These are phyloP conservation scores for Talaromyces sp. DNA, from an alignment of 2,329 filamentous ascomycete genomes.

Conservation along the genomic window DNA sequence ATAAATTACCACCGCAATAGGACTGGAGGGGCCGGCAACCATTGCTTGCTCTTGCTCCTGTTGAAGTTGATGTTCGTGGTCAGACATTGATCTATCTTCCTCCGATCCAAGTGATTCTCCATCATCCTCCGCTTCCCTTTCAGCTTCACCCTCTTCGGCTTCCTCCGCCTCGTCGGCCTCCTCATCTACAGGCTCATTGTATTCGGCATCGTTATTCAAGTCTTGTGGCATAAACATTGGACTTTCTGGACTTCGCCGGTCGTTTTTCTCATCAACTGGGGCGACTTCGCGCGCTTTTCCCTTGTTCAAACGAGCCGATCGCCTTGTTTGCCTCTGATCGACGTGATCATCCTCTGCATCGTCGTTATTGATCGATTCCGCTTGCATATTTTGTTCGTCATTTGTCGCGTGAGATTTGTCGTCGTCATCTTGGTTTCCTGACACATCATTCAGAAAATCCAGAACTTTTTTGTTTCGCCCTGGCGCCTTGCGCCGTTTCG, in stretches of 20 bases:
- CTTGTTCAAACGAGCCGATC: constrained; percentile 1
- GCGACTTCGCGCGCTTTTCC: background rate
- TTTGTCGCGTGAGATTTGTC: background rate
- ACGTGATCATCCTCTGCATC: background rate
- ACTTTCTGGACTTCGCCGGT: background rate
- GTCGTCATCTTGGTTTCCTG: background rate
- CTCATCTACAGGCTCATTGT: background rate
- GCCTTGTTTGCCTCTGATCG: background rate
- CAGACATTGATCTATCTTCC: background rate
- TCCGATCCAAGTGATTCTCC: background rate
- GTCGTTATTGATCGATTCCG: background rate
- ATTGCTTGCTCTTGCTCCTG: background rate
- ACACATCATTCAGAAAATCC: constrained; percentile 21
- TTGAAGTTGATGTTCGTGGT: background rate
- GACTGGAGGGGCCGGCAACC: background rate
- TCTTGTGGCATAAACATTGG: background rate
- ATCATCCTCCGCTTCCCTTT: background rate
- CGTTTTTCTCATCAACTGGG: background rate
- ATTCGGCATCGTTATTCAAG: background rate
- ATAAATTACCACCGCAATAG: background rate
- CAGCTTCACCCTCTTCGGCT: background rate
- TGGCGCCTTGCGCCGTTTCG: constrained; percentile 13
- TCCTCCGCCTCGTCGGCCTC: background rate
- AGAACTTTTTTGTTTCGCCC: constrained; percentile 17
- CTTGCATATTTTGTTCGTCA: background rate